Conservation (phyloP, 192 early-diverging fungal genomes). For the Dissophora globulifera region DNA sequence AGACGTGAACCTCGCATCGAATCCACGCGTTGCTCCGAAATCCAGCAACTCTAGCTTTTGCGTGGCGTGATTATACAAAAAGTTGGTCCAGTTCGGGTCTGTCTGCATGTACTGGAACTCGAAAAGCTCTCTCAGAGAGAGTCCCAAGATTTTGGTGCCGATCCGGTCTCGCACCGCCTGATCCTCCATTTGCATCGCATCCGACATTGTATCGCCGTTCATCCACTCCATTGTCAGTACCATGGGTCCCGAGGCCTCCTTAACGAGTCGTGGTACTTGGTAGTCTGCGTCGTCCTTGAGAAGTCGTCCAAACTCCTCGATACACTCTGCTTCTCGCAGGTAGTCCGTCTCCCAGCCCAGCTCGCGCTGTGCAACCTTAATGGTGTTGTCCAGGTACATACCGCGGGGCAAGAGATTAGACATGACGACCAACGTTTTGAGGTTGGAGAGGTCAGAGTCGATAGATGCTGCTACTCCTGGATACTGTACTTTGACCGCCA, state of each 20-base stretch:
- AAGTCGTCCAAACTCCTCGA: conserved; percentile 73
- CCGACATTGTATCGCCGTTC: conserved; percentile 74
- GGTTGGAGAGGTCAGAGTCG: conserved; percentile 86
- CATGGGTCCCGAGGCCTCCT: conserved; percentile 72
- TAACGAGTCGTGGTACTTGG: conserved; percentile 79
- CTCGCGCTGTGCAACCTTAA: conserved; percentile 89
- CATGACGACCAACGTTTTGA: conserved; percentile 82
- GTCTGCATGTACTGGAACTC: conserved; percentile 98
- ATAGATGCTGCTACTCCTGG: conserved; percentile 92
- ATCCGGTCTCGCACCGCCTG: conserved; percentile 64
- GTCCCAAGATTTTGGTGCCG: conserved; percentile 75
- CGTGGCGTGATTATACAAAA: conserved; percentile 80
- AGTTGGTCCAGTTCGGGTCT: conserved; percentile 99
- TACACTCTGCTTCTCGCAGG: conserved; percentile 81
- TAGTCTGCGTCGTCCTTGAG: conserved; percentile 69
- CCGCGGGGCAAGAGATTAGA: conserved; percentile 90
- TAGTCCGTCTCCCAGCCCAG: conserved; percentile 97
- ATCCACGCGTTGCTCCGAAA: conserved; percentile 93
- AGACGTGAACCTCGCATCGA: conserved; percentile 76
- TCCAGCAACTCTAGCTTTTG: conserved; percentile 87
- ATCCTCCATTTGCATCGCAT: conserved; percentile 38
- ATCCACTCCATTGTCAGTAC: conserved; percentile 87
- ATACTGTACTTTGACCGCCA: conserved; percentile 97
- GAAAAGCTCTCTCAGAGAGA: conserved; percentile 92
- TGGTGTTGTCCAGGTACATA: conserved; percentile 96